These are phyloP conservation scores for Ogataea saltuana DNA, from an alignment of 805 yeast genomes.

Conservation along the genomic window DNA sequence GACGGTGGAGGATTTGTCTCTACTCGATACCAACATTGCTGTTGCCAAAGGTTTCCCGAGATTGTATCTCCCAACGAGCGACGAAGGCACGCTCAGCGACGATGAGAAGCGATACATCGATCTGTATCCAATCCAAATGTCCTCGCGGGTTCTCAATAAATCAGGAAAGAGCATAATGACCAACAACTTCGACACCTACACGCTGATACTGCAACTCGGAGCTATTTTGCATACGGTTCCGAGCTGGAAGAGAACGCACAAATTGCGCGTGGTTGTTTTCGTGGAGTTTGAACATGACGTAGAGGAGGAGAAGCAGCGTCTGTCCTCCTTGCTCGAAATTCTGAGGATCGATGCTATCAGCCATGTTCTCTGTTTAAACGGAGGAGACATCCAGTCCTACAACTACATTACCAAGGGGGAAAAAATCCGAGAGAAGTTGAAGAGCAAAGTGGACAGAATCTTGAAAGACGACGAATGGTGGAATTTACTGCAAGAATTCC, in stretches of 20 bases:
- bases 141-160: slow-evolving; percentile 69
- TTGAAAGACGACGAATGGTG: slow-evolving; percentile 83
- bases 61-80: slow-evolving; percentile 60
- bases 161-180: slow-evolving; percentile 65
- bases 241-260: slow-evolving; percentile 81
- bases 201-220: slow-evolving; percentile 89
- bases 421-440: slow-evolving; percentile 24
- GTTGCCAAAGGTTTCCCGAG: slow-evolving; percentile 84
- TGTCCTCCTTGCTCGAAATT: slow-evolving; percentile 64
- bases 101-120: slow-evolving; percentile 64
- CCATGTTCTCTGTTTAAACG: slow-evolving; percentile 68
- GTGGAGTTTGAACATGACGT: slow-evolving; percentile 77
- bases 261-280: slow-evolving; percentile 80
- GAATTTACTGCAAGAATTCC: slow-evolving; percentile 62
- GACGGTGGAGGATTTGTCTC: slow-evolving; percentile 82
- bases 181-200: slow-evolving; percentile 94
- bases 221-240: slow-evolving; percentile 92
- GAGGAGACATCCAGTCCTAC: slow-evolving; percentile 58
- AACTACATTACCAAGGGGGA: slow-evolving; percentile 77
- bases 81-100: slow-evolving; percentile 33
- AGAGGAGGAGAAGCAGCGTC: slow-evolving; percentile 64
- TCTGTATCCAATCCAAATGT: slow-evolving; percentile 95
- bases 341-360: slow-evolving; percentile 82
- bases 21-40: slow-evolving; percentile 90
- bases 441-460: slow-evolving; percentile 29